Base-by-base conservation (phyloP, 2,329 filamentous ascomycete species). In the Aspergillus tamarii region DNA sequence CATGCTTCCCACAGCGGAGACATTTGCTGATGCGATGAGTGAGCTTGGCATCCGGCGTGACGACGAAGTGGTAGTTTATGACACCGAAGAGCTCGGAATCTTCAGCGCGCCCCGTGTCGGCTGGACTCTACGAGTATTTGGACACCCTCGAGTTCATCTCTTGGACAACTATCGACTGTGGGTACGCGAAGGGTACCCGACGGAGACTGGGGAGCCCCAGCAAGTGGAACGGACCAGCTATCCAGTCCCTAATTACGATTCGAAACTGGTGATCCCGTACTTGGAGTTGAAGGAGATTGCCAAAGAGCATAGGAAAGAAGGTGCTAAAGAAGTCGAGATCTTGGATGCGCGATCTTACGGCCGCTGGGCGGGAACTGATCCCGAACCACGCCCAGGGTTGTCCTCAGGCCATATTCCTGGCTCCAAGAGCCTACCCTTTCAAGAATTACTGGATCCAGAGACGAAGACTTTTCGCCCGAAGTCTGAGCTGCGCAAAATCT, bases 141-240 rank as follows among this genome's bases (percentile, higher is more conserved):
- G 95, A 1, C 95, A 99, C 77, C 83, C 88, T 52, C 90, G 88
- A 67, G 94, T 99, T 16, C 93, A 97, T 77, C 81, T 99, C 21
- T 82, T 99, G 61, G 96, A 99, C 82, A 99, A 99, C 81, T 99
- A 97, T 82, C 91, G 90, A 77, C 80, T 91, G n/a, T 99, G 94
- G 93, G 89, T 94, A 1, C 91, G 94, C 39, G 85, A 96, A 73
- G 93, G 91, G 1, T 87, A 89, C 68, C 91, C 93, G 0, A 91
- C 89, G 0, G 93, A 97, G 81, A 88, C 88, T n/a, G 94, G 94
- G 0, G 76, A 79, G 59, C 68, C 74, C 16, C 68, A 70, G 2
- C 74, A 77, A 4, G 69, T 76, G 23, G 79, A 82, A 62, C 76
- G 75, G 63, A 80, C 78, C 36, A 78, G 77, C 54, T 85, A 85